These are phyloP conservation scores for Oryza longistaminata DNA, from an alignment of 176 grass and related monocot genomes.

Conservation along the genomic window DNA sequence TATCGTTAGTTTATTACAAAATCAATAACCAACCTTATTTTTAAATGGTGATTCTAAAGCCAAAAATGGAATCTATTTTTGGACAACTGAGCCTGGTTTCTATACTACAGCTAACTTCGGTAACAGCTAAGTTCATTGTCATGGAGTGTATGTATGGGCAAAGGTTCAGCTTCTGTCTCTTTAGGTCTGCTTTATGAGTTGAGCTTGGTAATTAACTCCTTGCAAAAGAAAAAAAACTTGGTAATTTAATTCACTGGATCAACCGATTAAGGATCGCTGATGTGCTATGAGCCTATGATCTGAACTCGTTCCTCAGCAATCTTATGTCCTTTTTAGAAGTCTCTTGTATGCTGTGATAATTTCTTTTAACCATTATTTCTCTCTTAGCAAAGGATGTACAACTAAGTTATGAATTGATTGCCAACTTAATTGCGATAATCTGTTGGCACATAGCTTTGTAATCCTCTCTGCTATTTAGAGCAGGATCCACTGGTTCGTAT, in stretches of 20 bases:
- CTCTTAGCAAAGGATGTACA: not conserved
- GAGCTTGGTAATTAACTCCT: not conserved
- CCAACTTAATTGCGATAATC: not conserved
- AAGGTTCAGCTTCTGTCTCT: not conserved
- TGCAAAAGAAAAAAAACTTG: not conserved
- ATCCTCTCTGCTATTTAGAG: not conserved
- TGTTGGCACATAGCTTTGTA: not conserved
- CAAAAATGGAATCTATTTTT: not conserved
- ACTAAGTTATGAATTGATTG: constrained; percentile 2
- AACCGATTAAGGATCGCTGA: not conserved
- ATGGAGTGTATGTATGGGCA: not conserved
- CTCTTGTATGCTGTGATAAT: not conserved
- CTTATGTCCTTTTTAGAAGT: not conserved
- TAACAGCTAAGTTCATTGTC: not conserved
- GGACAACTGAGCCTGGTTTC: not conserved
- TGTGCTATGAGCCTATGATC: not conserved
- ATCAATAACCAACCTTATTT: not conserved
- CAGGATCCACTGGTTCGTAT: not conserved
- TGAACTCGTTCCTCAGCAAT: not conserved
- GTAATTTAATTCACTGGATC: not conserved
- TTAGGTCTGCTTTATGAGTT: not conserved
- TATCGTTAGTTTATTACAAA: not conserved
- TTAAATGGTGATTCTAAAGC: not conserved
- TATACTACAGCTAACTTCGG: not conserved
- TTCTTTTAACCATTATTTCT: not conserved